These are phyloP conservation scores for Mycena maculata DNA, from an alignment of 768 basidiomycete genomes.

Conservation along the genomic window DNA sequence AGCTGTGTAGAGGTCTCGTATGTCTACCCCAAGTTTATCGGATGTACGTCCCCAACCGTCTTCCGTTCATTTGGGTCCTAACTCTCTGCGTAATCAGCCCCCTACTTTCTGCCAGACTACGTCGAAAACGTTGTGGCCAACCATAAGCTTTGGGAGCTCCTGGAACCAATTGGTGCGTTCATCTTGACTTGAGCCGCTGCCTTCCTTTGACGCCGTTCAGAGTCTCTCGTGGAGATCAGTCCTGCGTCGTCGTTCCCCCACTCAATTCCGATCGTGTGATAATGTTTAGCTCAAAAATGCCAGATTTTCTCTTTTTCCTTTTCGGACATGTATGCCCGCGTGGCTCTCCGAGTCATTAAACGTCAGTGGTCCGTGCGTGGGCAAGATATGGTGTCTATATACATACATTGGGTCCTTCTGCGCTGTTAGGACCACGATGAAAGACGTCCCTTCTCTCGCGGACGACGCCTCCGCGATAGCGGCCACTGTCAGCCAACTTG, in stretches of 20 bases:
- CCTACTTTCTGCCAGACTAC: neutral
- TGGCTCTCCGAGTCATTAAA: no score
- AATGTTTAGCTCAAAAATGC: no score
- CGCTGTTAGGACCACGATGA: no score
- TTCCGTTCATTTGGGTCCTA: neutral
- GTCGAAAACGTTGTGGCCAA: neutral
- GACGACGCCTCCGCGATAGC: no score
- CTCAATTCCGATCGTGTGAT: no score
- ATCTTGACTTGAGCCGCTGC: neutral
- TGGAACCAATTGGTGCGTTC: constrained; percentile 4
- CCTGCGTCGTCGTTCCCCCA: neutral
- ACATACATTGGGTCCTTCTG: no score
- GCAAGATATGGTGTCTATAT: no score
- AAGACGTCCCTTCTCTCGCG: no score
- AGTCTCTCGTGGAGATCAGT: constrained; percentile 3
- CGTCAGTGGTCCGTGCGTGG: no score
- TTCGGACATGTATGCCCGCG: no score
- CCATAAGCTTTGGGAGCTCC: constrained; percentile 9
- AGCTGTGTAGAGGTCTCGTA: neutral
- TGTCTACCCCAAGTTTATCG: neutral
- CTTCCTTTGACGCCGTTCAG: constrained; percentile 10
- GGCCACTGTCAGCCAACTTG: no score
- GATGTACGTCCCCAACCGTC: constrained; percentile 1
- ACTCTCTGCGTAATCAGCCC: neutral
- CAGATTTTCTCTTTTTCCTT: no score